A percentile compares a stretch with the other conserved stretches of the same genome.
These are phyloP conservation scores for Candida stauntonica DNA, from an alignment of 805 yeast genomes.

Conservation along the genomic window DNA sequence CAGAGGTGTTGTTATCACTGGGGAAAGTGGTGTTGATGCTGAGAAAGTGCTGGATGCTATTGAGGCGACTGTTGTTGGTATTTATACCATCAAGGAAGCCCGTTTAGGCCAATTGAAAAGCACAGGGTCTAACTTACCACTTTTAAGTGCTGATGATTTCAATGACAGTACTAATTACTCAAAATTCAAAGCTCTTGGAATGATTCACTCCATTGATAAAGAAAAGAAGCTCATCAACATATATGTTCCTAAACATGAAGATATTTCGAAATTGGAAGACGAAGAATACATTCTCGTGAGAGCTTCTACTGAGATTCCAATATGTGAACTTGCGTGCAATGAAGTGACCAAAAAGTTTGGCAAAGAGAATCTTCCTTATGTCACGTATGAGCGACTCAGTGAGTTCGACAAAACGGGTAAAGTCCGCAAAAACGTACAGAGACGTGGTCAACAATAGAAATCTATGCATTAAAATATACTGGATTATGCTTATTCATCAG, in stretches of 20 bases:
- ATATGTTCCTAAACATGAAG: conserved; percentile 43
- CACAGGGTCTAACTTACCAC: conserved; percentile 3
- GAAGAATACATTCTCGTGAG: conserved; percentile 42
- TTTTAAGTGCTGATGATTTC: conserved; percentile 15
- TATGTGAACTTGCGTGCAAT: conserved; percentile 41
- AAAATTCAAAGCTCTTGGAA: conserved; percentile 46
- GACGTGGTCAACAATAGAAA: conserved; percentile 36
- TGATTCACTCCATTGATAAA: conserved; percentile 62
- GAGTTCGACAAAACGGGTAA: conserved; percentile 55
- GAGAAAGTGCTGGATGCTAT: conserved; percentile 32
- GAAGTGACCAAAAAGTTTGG: conserved; percentile 18
- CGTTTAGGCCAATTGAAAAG: conserved; percentile 7
- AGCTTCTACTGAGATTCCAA: conserved; percentile 65
- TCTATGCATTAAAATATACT: conserved; percentile 1
- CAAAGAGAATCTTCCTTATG: conserved; percentile 37
- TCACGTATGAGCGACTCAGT: conserved; percentile 34
- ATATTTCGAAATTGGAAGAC: conserved; percentile 18
- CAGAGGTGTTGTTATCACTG: conserved; percentile 32
- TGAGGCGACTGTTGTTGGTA: conserved; percentile 34
- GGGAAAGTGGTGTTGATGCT: conserved; percentile 30
- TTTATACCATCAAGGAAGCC: conserved; percentile 20
- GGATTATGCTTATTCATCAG: conserved; percentile 6
- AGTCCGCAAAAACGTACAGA: conserved; percentile 49
- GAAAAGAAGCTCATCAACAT: conserved; percentile 41
- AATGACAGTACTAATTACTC: conserved; percentile 3